These are phyloP conservation scores for Russula brevipes DNA, from an alignment of 768 basidiomycete species.

Conservation along the genomic window DNA sequence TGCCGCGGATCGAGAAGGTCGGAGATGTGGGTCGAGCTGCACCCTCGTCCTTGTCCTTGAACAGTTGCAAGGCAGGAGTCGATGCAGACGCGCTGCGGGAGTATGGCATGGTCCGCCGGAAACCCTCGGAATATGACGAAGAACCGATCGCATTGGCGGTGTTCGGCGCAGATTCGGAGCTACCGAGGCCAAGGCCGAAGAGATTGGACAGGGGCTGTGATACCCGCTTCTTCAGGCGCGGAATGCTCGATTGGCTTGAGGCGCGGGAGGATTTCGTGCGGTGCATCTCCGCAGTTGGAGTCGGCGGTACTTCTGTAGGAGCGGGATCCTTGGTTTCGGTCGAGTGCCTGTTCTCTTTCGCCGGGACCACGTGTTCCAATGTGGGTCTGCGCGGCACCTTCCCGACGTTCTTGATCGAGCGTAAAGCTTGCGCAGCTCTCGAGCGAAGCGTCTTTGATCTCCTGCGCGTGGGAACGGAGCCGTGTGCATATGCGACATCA, in stretches of 20 bases:
- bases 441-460: slow-evolving; percentile 34
- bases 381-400: slow-evolving; percentile 24
- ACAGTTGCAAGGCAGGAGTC: slow-evolving; percentile 17
- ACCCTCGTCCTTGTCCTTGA: background rate
- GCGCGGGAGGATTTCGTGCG: slow-evolving; percentile 17
- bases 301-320: background rate
- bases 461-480: slow-evolving; percentile 25
- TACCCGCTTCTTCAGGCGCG: slow-evolving; percentile 26
- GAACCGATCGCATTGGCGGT: background rate
- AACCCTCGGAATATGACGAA: background rate
- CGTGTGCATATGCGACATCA: slow-evolving; percentile 26
- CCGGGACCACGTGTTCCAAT: slow-evolving; percentile 7
- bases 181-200: slow-evolving; percentile 26
- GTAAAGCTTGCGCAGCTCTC: slow-evolving; percentile 34
- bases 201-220: slow-evolving; percentile 31
- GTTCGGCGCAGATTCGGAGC: slow-evolving; percentile 2
- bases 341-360: slow-evolving; percentile 11
- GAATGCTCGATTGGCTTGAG: slow-evolving; percentile 24
- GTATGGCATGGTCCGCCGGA: slow-evolving; percentile 15
- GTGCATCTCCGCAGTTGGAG: slow-evolving; percentile 2
- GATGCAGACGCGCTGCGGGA: slow-evolving; percentile 11
- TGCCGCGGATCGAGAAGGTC: slow-evolving; percentile 28
- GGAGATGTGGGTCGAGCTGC: slow-evolving; percentile 22
- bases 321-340: background rate
- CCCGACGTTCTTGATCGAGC: slow-evolving; percentile 35